Evolutionary conservation across 768 basidiomycete genomes (phyloP), one percentile per base, ranked within the genome.

Genomic region (Trametes maxima): DNA sequence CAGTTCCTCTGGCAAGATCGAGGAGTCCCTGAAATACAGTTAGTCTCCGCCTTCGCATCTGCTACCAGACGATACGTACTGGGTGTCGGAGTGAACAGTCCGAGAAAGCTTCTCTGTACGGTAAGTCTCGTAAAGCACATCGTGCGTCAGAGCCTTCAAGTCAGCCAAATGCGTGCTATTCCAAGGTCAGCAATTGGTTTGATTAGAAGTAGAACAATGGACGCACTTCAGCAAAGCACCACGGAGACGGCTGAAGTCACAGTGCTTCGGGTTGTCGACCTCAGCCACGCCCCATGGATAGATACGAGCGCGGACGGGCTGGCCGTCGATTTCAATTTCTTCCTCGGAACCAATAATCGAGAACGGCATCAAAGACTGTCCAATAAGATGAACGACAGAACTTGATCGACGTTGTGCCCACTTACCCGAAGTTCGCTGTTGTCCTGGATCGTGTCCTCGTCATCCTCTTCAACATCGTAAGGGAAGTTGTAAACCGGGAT

Each of bases 401-500:
- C 11, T 14, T 16, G 6, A 14, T n/a, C n/a, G n/a, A n/a, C n/a
- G 3, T 13, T 14, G 14, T 51, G 19, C 21, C 17, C n/a, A 74
- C 85, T 63, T 71, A 92, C 93, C 54, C 96, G 83, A 54, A 99
- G 87, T 75, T 98, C 95, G 69, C 90, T 90, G 78, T 98, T 99
- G 74, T 99, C 97, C 69, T 90, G 88, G 61, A 99, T 93, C 3
- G 97, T 99, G 70, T 98, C 97, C 71, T 98, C 95, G 71, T 99
- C 97, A 71, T 99, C 97, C 75, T 99, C 97, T 75, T 99, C 97
- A 7, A 96, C 89, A 67, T 98, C 97, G 73, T 98, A 99, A 0
- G 97, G 97, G 83, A 99, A 99, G 79, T 98, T 98, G 82, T 98
- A 98, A 42, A 98, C 90, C 5, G 97, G 97, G 68, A 99, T 98